A percentile compares a stretch with the other conserved stretches of the same genome.
Evolutionary conservation across 345 rosid species (phyloP).

Genomic region (Syzygium jambos): DNA sequence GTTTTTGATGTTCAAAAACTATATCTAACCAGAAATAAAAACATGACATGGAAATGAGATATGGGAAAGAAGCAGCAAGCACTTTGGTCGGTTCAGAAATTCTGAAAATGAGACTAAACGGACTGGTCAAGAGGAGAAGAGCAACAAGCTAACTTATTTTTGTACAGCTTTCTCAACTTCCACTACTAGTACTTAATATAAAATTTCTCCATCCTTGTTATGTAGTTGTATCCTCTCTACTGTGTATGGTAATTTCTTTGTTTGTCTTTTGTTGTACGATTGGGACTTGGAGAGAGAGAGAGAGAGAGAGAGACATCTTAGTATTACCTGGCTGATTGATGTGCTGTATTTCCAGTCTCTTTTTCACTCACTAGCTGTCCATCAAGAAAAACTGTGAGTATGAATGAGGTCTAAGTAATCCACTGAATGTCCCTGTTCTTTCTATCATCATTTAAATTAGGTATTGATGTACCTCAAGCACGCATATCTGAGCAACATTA

Average conservation of each 20-base stretch:
- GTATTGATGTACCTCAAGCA: constrained; percentile 55
- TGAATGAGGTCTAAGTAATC: background rate
- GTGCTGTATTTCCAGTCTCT: constrained; percentile 13
- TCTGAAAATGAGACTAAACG: background rate
- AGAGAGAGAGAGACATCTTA: background rate
- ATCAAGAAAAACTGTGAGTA: constrained; percentile 1
- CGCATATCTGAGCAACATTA: constrained; percentile 98
- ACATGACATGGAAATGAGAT: background rate
- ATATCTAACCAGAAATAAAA: background rate
- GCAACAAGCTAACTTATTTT: background rate
- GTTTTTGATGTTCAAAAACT: background rate
- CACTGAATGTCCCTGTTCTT: background rate
- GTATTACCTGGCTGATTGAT: constrained; percentile 37
- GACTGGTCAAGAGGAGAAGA: background rate
- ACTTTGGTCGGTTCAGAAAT: background rate
- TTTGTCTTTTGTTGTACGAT: background rate
- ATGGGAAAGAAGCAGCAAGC: background rate
- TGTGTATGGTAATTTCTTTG: background rate
- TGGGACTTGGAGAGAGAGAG: background rate
- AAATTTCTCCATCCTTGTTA: background rate
- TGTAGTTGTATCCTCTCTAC: background rate
- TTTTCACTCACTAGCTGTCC: constrained; percentile 35
- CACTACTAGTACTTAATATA: background rate
- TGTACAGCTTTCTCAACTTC: background rate
- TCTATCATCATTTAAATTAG: background rate